Base-by-base conservation (phyloP, 768 basidiomycete species). In the Boletus patriciae region DNA sequence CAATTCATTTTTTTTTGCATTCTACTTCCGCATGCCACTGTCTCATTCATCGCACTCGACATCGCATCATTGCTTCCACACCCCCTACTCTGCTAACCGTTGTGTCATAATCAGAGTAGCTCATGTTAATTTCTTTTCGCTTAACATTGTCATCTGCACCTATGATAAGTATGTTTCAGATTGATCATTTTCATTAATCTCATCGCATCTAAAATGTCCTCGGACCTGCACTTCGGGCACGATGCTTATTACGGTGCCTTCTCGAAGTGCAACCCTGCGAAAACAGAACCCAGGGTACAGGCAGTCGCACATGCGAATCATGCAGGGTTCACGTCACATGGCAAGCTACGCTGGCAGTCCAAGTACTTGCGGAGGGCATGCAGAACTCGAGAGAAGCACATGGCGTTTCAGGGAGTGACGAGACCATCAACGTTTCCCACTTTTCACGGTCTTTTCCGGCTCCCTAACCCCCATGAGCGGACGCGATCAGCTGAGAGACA, bases 11-110 rank as follows among this genome's bases (percentile, higher is more conserved):
- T 55, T 57, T 56, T 54, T 45, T 52, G 60, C 66, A 63, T 60
- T 46, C 47, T 47, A 33, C 19, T 64, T 50, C 61, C 50, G 56
- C 69, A 71, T 73, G 69, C 57, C 55, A 63, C 18, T 21, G 33
- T 36, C 59, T 52, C 59, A 59, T 54, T 43, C 58, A 58, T 59
- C 52, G 40, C 63, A 54, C 53, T 52, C 38, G 57, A 59, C 54
- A 56, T 62, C 52, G 59, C 67, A 70, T 60, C 46, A 41, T 58
- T 54, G 38, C 29, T 33, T 54, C 60, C 55, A 41, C 43, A 48
- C 45, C 33, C 42, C 23, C 50, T 41, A 33, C 48, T 60, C 52
- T 54, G 45, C 52, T 55, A 40, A 51, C 56, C 23, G 41, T 56
- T 42, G 54, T 48, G 56, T 50, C 43, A 40, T 46, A 50, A 49